Evolutionary conservation across 208 protist genomes (phyloP), one percentile per base, ranked within the genome.

Genomic region (Trypanosoma scelopori): DNA sequence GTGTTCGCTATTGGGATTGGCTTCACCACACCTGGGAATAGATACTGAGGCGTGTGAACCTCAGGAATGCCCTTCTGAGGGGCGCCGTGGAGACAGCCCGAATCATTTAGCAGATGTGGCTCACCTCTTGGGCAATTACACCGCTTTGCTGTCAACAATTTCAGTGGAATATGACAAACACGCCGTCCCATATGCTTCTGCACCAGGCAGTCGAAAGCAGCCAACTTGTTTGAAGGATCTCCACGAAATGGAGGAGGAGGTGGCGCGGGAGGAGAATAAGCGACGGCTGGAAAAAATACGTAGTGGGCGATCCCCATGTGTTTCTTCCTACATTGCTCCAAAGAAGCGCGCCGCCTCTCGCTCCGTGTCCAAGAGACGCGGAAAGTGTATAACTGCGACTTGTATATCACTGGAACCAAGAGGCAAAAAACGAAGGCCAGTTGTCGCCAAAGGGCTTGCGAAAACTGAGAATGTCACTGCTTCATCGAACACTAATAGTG

Each of bases 121-220:
- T 1, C 9, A 41, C 0, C 65, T 94, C 5, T 67, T 94, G 12
- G 28, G 16, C 13, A 74, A 83, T 42, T 94, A 84, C 66, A 62
- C 67, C 7, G 70, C 57, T 20, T 65, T 94, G 15, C 69, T 94
- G 12, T 68, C 78, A n/a, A 61, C 62, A 41, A 82, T 94, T 1
- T 78, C 79, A 12, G 79, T 84, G 23, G 81, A 94, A 62, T 90
- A 85, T 65, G 81, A 90, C 71, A 85, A 82, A 56, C 67, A 69
- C 46, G 39, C 80, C 42, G 25, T 25, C 0, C 35, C 59, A 35
- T 37, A 39, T 75, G 9, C 69, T 72, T 45, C 20, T 37, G 39
- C 47, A 48, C 20, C 81, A 23, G 23, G 69, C 63, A 39, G 53
- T 56, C 30, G 50, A 30, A 16, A 9, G 3, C 42, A 53, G 0